Evolutionary conservation across 345 rosid species (phyloP).

Genomic region (Sonneratia alba): DNA sequence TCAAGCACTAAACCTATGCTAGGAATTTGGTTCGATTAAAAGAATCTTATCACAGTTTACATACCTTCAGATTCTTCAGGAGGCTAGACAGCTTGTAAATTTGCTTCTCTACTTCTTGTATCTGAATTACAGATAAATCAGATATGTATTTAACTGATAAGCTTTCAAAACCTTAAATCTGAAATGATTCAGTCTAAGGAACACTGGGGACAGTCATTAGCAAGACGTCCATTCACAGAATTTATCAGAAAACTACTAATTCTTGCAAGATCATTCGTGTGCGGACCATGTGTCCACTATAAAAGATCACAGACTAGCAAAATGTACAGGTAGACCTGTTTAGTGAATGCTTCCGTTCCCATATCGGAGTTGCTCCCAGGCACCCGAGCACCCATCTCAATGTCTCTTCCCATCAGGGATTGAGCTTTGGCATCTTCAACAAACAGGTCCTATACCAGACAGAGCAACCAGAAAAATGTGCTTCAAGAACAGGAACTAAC

Average conservation of each 20-base stretch:
- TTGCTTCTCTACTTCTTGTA: constrained; percentile 56
- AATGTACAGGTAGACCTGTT: constrained; percentile 31
- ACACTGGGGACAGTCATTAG: not conserved
- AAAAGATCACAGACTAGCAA: not conserved
- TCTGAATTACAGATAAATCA: constrained; percentile 20
- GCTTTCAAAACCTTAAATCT: not conserved
- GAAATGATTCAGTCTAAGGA: not conserved
- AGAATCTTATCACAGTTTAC: not conserved
- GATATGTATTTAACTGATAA: not conserved
- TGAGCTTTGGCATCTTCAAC: constrained; percentile 25
- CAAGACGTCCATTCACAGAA: not conserved
- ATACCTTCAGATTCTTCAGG: constrained; percentile 55
- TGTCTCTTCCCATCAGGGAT: constrained; percentile 26
- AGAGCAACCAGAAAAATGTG: not conserved
- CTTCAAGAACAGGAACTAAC: not conserved
- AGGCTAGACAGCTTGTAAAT: constrained; percentile 42
- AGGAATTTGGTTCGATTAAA: not conserved
- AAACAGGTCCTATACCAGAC: constrained; percentile 40
- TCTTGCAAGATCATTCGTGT: not conserved
- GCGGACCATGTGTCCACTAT: not conserved
- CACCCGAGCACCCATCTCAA: constrained; percentile 49
- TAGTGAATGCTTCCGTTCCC: constrained; percentile 61
- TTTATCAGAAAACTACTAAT: too few relatives aligned
- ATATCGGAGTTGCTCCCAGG: constrained; percentile 37
- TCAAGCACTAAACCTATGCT: not conserved